Conservation (phyloP, 2,329 filamentous ascomycete species). For the Botrytis deweyae region DNA sequence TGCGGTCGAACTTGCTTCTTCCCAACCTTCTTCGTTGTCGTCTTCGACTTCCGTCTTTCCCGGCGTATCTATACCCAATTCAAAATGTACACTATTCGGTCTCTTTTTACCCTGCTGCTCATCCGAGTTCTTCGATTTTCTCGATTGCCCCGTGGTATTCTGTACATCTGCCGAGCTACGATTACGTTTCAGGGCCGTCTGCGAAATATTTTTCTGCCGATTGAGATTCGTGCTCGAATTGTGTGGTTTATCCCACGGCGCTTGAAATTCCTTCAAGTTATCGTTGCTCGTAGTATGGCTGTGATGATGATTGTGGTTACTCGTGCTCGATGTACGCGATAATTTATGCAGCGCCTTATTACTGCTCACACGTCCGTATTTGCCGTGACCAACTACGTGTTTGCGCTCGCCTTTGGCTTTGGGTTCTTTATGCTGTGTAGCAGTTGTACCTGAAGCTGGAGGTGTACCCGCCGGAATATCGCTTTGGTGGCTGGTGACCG, state of each 20-base stretch:
- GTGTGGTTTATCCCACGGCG: slow-evolving; percentile 30
- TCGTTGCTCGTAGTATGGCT: slow-evolving; percentile 34
- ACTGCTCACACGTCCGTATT: slow-evolving; percentile 33
- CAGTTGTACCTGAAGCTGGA: slow-evolving; percentile 26
- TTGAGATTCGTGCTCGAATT: slow-evolving; percentile 40
- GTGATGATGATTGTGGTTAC: slow-evolving; percentile 27
- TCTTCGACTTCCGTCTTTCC: slow-evolving; percentile 37
- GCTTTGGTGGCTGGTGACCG: slow-evolving; percentile 27
- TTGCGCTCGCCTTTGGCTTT: slow-evolving; percentile 29
- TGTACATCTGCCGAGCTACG: slow-evolving; percentile 42
- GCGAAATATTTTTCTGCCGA: slow-evolving; percentile 51
- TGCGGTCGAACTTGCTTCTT: slow-evolving; percentile 63
- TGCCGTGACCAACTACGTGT: slow-evolving; percentile 35
- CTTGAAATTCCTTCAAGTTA: slow-evolving; percentile 36
- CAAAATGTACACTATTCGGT: slow-evolving; percentile 60
- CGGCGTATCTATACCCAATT: slow-evolving; percentile 47
- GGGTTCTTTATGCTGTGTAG: slow-evolving; percentile 34
- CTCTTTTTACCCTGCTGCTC: slow-evolving; percentile 34
- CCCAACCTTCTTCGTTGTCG: slow-evolving; percentile 60
- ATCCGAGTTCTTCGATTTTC: slow-evolving; percentile 50
- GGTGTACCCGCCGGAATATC: slow-evolving; percentile 26
- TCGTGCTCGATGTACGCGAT: slow-evolving; percentile 21
- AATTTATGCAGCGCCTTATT: slow-evolving; percentile 37
- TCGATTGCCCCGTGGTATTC: slow-evolving; percentile 28
- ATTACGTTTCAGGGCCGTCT: slow-evolving; percentile 59